A percentile compares a stretch with the other conserved stretches of the same genome.
Conservation (phyloP, 1,139 yeast genomes). For the Zygosaccharomyces sapae region DNA sequence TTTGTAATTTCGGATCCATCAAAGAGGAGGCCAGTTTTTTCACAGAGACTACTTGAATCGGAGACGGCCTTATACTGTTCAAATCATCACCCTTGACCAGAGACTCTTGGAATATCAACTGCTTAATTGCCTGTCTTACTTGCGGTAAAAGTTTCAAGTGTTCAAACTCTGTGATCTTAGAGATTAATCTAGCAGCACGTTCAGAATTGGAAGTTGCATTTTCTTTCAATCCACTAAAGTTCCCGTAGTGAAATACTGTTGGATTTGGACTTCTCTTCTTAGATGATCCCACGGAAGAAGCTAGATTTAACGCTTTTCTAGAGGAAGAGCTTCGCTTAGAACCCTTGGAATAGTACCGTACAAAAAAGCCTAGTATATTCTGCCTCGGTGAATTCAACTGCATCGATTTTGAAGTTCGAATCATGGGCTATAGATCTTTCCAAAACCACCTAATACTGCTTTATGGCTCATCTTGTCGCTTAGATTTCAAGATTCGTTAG, state of each 20-base stretch:
- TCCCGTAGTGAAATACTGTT: constrained; percentile 19
- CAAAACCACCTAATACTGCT: neutral
- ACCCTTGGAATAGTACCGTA: constrained; percentile 10
- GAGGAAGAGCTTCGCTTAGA: constrained; percentile 3
- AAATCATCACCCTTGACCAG: constrained; percentile 24
- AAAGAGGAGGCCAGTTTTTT: constrained; percentile 43
- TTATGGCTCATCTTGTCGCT: neutral
- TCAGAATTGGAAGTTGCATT: constrained; percentile 13
- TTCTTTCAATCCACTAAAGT: constrained; percentile 29
- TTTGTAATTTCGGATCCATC: constrained; percentile 46
- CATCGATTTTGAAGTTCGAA: neutral
- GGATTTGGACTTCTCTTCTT: constrained; percentile 4
- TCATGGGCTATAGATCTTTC: neutral
- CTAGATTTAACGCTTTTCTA: constrained; percentile 11
- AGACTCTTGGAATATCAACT: constrained; percentile 51
- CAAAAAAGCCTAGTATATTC: neutral
- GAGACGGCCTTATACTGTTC: constrained; percentile 48
- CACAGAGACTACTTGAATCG: constrained; percentile 58
- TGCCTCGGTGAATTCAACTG: neutral
- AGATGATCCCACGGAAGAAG: constrained; percentile 10
- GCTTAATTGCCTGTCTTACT: constrained; percentile 58
- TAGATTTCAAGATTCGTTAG: neutral
- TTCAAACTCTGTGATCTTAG: constrained; percentile 56
- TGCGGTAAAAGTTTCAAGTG: constrained; percentile 63
- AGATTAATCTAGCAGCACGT: constrained; percentile 31